Evolutionary conservation across 108 stramenopile species (phyloP), one percentile per base, ranked within the genome.

Genomic region (Stephanodiscus triporus): DNA sequence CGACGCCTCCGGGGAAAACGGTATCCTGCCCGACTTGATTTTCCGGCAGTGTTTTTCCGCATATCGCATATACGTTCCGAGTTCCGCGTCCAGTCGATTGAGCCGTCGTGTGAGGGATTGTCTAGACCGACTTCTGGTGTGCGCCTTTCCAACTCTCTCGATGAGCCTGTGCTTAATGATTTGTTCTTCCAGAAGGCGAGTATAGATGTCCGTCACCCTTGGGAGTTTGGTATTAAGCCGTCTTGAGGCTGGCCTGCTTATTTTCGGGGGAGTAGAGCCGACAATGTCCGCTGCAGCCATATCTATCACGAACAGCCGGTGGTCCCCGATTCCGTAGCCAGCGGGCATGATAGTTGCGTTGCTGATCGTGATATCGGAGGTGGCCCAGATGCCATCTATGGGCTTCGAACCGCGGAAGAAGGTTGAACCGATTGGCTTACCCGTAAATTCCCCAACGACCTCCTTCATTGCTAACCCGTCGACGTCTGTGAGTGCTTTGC

Each of bases 321-420:
- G 68, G 19, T 69, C 68, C 3, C 68, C 68, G 0, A 58, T n/a
- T 0, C 68, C 68, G 16, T 16, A 69, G 13, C 59, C 55, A 0
- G 48, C 23, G 0, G 68, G 68, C 68, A 69, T 60, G 23, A 69
- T 16, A 5, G 48, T n/a, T 55, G 56, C 68, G 8, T n/a, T 17
- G 6, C 9, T 13, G 4, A 66, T 19, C 0, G 43, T 9, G 7
- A 73, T 53, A 43, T 67, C 72, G 0, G 7, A 16, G 0, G 64
- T 73, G 8, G 72, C 66, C 66, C 64, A 73, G 0, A 68, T 6
- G 0, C 49, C 72, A 55, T 73, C 72, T 1, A 73, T 54, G 0
- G 53, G 53, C 26, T 54, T 54, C 2, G 20, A 26, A 0, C 53
- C 53, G 0, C 53, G 53, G 23, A 54, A 54, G 24, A 27, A 54